Base-by-base conservation (phyloP, 108 stramenopile genomes). In the Cyclotella distinguenda region DNA sequence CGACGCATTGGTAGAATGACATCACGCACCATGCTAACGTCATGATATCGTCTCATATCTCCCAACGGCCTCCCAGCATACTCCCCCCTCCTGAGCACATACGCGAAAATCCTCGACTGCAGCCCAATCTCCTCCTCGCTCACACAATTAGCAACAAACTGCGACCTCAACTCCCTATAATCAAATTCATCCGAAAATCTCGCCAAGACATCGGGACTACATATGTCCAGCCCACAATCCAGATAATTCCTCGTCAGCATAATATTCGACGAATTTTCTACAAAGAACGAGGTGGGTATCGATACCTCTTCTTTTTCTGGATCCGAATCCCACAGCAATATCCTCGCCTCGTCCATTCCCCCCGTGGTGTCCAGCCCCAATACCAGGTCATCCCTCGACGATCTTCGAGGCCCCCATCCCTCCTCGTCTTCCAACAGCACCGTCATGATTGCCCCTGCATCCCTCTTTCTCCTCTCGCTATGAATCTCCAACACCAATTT, bases 131-230 rank as follows among this genome's bases (percentile, higher is more conserved):
- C 97, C 74, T 91, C 91, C 72, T 98, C 97, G 32, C 90, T 90
- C 13, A 95, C 96, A 30, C 82, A 90, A 56, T 97, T 94, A 40
- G 80, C 72, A 28, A 99, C 86, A 79, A 96, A 96, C 58, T 95
- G 85, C n/a, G 70, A 43, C 1, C 94, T 65, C 44, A 94, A 74
- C 38, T 97, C 90, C 51, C 92, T 77, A 63, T 97, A 99, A 61
- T 99, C 98, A 69, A 97, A 99, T 64, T 96, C 95, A 78, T 99
- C 98, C 36, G 80, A 74, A 60, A 98, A 94, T 63, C 93, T 83
- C 18, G 96, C 93, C 55, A 99, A 74, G 8, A 99, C 95, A 56
- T 99, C 98, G 1, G 97, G 97, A 44, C 91, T 94, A 78, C 98
- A 99, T 58, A 99, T 94, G 58, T 95, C 90, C 26, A 99, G 86